Base-by-base conservation (phyloP, 768 basidiomycete species). In the Pulveroboletus frians region DNA sequence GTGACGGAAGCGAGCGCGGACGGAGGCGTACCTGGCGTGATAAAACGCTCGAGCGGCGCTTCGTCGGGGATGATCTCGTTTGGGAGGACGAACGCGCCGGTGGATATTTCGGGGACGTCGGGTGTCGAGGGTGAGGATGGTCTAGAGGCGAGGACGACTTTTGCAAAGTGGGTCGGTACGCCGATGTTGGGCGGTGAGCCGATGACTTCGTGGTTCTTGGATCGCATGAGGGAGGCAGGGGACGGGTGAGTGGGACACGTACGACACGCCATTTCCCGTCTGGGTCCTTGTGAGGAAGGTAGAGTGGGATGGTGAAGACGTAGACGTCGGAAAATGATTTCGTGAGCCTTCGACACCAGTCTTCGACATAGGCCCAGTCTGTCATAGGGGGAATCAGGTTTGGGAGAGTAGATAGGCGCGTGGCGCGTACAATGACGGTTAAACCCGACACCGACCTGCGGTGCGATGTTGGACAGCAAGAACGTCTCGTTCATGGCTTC, bases 161-260 rank as follows among this genome's bases (percentile, higher is more conserved):
- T 98, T 29, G 95, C 94, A 65, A 98, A 98, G 65, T 99, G 96
- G 5, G 96, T 98, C 2, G 96, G 96, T 15, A 99, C 96, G 42
- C 89, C 76, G 50, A 97, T 74, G 60, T 88, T 91, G 10, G 93
- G 92, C 10, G 92, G 91, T 15, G 78, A 78, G 0, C 96, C 96
- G 56, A 99, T 98, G 37, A 99, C 87, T 76, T 99, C 95, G 64
- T 98, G 83, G 3, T 79, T 84, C 92, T 97, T 30, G 3, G 21
- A 38, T 20, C 8, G 39, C 35, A 9, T 50, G 18, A 35, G 39
- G 31, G 7, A 45, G 17, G 8, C 5, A 35, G 4, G 46, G 13
- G 31, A 37, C 43, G 18, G 21, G 43, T 2, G 26, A 10, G 17
- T 1, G 30, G 44, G 15, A 36, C 3, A 80, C 90, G 69, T 60